Conservation (phyloP, 2,329 filamentous ascomycete genomes). For the Nemania sp. region DNA sequence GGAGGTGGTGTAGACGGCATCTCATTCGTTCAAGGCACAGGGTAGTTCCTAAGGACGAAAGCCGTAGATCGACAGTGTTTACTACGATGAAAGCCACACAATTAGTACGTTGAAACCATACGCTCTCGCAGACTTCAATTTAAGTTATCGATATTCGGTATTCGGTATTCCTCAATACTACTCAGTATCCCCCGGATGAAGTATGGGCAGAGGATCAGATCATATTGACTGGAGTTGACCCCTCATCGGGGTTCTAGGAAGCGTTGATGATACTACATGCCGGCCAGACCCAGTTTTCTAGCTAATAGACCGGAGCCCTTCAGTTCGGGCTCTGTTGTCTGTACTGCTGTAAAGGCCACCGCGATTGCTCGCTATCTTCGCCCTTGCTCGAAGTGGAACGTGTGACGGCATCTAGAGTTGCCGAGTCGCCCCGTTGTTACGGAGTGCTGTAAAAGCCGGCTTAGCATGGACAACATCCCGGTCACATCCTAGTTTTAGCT, state of each 20-base stretch:
- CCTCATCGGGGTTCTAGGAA: slow-evolving; percentile 26
- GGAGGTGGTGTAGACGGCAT: slow-evolving; percentile 20
- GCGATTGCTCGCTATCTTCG: background rate
- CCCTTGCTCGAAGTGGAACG: background rate
- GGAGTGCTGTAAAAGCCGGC: no score
- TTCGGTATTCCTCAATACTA: no score
- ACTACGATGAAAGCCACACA: background rate
- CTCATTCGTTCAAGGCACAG: background rate
- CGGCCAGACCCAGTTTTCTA: slow-evolving; percentile 27
- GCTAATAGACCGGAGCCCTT: background rate
- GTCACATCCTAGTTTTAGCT: background rate
- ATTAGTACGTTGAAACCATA: background rate
- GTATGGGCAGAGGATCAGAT: background rate
- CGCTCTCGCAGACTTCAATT: background rate
- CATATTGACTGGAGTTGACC: slow-evolving; percentile 18
- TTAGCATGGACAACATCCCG: no score
- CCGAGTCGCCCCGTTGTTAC: no score
- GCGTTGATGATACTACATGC: background rate
- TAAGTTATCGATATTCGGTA: background rate
- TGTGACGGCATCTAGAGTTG: no score
- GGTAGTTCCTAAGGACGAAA: background rate
- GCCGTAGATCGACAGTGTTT: background rate
- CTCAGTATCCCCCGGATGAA: no score
- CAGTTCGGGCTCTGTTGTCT: background rate
- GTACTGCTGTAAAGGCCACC: background rate